Evolutionary conservation across 2,329 filamentous ascomycete species (phyloP), one percentile per base, ranked within the genome.

Genomic region (Claviceps spartinae): DNA sequence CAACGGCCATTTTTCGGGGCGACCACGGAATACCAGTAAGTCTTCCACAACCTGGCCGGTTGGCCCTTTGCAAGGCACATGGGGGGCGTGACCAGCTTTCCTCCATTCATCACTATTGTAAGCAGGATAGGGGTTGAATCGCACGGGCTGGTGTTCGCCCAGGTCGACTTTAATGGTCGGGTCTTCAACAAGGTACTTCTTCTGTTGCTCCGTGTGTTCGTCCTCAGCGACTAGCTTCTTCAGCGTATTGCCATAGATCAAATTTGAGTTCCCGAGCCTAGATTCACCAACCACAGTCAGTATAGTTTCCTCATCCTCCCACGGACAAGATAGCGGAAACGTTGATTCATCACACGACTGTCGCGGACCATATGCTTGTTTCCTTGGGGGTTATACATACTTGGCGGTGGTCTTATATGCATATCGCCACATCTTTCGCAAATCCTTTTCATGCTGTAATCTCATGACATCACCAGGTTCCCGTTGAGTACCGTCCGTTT

Each of bases 101-200:
- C 72, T 76, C 82, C 83, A 89, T 14, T 71, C 65, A 3, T 71
- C 67, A 49, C 74, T 76, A 60, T 86, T 84, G 67, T 88, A 87
- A 16, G 78, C 69, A 0, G 85, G 85, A 56, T 88, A 89, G 0
- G 86, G 86, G 53, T 82, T 75, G 65, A 86, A 88, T 20, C 76
- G 70, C 51, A 78, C 70, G 1, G 80, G 76, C 48, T 71, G 66
- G 44, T 75, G 68, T 13, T 66, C 62, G 50, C 62, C 72, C 59
- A 74, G 77, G 38, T 65, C 65, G 30, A 64, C 56, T 47, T 62
- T 60, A 8, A 63, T 60, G n/a, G 65, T 61, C 49, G 68, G 59
- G 37, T 68, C 65, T 47, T 60, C 62, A 48, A 54, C 57, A 18
- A 72, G 61, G 52, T 60, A 61, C 38, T 56, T 57, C 36, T 56